Conservation (phyloP, 2,329 filamentous ascomycete species). For the Talaromyces atroroseus region DNA sequence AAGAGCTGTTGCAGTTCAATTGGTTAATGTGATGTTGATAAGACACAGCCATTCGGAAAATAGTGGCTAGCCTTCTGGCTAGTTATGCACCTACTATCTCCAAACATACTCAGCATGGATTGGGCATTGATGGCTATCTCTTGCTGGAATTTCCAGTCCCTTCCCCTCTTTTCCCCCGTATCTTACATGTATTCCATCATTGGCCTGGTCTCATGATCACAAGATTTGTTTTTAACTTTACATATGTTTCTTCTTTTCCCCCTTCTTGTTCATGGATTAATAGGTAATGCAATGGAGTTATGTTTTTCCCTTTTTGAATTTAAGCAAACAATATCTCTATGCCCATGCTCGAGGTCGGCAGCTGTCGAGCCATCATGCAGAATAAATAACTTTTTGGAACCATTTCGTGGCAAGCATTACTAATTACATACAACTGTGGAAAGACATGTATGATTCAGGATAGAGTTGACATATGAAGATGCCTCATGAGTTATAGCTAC, state of each 20-base stretch:
- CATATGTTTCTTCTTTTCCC: slow-evolving; percentile 12
- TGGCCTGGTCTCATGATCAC: slow-evolving; percentile 7
- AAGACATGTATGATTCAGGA: neutral
- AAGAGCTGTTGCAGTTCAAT: neutral
- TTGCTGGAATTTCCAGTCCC: neutral
- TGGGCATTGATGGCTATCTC: neutral
- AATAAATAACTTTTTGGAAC: neutral
- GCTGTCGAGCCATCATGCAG: neutral
- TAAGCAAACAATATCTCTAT: neutral
- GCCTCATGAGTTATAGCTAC: neutral
- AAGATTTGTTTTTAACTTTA: slow-evolving; percentile 7
- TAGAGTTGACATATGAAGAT: slow-evolving; percentile 20
- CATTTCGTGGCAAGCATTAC: neutral
- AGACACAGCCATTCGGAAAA: neutral
- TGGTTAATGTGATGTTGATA: neutral
- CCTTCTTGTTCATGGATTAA: slow-evolving; percentile 16
- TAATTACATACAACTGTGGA: slow-evolving; percentile 1
- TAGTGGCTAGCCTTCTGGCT: neutral
- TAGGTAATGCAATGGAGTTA: slow-evolving; percentile 19
- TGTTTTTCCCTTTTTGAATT: neutral
- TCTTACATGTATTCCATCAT: slow-evolving; percentile 13
- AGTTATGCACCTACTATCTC: neutral
- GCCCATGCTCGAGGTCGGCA: too few species aligned
- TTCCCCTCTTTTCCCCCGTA: neutral
- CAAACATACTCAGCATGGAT: neutral